Percentiles rank a stretch among this genome's conserved stretches.
These are phyloP conservation scores for Trichoderma atrobrunneum DNA, from an alignment of 2,329 filamentous ascomycete genomes.

Conservation along the genomic window DNA sequence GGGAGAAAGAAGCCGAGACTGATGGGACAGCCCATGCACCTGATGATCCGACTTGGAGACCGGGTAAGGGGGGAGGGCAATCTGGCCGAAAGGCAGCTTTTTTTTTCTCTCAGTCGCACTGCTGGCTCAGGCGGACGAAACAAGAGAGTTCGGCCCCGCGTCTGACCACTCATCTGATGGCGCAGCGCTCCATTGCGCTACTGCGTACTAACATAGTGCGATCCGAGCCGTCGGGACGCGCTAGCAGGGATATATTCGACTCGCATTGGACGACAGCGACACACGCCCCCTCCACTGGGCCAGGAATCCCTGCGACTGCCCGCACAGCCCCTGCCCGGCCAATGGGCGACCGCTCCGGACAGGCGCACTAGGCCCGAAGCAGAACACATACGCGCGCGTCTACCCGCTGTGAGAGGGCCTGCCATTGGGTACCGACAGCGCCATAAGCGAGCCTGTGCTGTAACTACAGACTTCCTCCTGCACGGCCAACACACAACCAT, in stretches of 20 bases:
- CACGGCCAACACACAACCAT: slow-evolving; percentile 29
- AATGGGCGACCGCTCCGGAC: slow-evolving; percentile 30
- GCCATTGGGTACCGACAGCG: slow-evolving; percentile 32
- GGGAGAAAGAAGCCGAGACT: background rate
- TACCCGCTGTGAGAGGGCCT: slow-evolving; percentile 25
- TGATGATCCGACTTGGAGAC: background rate
- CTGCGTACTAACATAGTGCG: slow-evolving; percentile 30
- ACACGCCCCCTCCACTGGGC: slow-evolving; percentile 21
- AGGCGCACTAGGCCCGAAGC: slow-evolving; percentile 20
- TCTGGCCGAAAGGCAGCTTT: slow-evolving; percentile 8
- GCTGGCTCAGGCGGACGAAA: slow-evolving; percentile 15
- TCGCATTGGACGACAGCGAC: slow-evolving; percentile 24
- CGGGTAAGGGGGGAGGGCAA: background rate
- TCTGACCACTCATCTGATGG: slow-evolving; percentile 28
- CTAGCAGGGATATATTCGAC: slow-evolving; percentile 27
- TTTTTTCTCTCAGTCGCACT: background rate
- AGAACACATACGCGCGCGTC: slow-evolving; percentile 32
- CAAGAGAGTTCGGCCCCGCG: slow-evolving; percentile 19
- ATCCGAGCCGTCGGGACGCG: slow-evolving; percentile 38
- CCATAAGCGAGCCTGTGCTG: slow-evolving; percentile 30
- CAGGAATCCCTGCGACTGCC: background rate
- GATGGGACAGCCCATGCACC: background rate
- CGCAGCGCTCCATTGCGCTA: slow-evolving; percentile 24
- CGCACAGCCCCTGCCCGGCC: slow-evolving; percentile 20
- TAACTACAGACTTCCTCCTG: slow-evolving; percentile 19